Conservation (phyloP, 208 protist species). For the Acanthamoeba culbertsoni region DNA sequence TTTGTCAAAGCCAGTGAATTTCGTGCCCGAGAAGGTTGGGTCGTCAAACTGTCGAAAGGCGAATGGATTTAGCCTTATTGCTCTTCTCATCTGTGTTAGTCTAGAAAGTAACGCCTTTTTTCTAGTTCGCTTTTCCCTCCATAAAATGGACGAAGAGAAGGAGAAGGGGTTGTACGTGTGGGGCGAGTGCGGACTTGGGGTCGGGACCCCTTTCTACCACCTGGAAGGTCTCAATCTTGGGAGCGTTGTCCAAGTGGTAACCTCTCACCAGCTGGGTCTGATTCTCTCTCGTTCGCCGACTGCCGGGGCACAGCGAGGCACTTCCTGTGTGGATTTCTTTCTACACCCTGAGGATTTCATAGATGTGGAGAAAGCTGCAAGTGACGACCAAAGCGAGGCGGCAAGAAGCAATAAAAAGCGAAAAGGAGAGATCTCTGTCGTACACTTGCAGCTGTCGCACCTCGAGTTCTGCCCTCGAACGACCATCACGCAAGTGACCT, state of each 20-base stretch:
- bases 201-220: too few species aligned
- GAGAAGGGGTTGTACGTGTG: too few species aligned
- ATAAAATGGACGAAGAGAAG: too few species aligned
- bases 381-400: too few species aligned
- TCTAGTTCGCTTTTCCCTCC: too few species aligned
- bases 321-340: background rate
- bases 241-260: too few species aligned
- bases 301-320: background rate
- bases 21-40: background rate
- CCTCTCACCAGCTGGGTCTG: background rate
- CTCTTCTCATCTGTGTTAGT: constrained; percentile 1
- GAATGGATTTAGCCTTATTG: background rate
- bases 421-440: background rate
- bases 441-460: background rate
- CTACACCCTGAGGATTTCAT: background rate
- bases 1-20: background rate
- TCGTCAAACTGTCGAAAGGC: constrained; percentile 37
- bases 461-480: background rate
- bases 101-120: too few species aligned
- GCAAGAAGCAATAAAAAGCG: background rate
- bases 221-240: too few species aligned
- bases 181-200: too few species aligned
- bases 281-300: background rate
- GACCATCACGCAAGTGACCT: background rate
- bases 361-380: too few species aligned